A percentile compares a stretch with the other conserved stretches of the same genome.
These are phyloP conservation scores for Kwoniella sp. DNA, from an alignment of 768 basidiomycete species.

Conservation along the genomic window DNA sequence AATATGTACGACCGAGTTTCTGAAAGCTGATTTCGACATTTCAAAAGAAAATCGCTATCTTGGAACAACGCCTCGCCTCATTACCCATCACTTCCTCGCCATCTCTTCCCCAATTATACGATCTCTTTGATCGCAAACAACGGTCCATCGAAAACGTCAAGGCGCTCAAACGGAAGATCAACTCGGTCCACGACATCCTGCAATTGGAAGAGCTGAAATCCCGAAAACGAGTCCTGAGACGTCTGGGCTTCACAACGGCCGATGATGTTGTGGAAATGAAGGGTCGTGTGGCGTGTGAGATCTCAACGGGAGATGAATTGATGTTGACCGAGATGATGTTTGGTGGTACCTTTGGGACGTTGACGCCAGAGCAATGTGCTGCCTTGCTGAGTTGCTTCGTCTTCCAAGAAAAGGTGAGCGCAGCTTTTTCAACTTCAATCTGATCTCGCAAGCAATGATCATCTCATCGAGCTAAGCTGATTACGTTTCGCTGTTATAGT, in stretches of 20 bases:
- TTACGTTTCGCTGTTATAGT: conserved; percentile 26
- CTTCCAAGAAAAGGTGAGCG: conserved; percentile 85
- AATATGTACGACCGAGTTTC: neutral
- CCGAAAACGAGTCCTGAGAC: conserved; percentile 87
- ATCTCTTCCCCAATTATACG: conserved; percentile 76
- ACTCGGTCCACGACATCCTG: conserved; percentile 84
- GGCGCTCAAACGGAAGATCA: conserved; percentile 78
- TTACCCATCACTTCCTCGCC: conserved; percentile 78
- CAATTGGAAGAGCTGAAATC: conserved; percentile 96
- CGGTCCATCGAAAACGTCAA: conserved; percentile 59
- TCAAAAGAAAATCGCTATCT: conserved; percentile 79
- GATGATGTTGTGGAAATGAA: conserved; percentile 97
- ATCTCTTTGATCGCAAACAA: conserved; percentile 75
- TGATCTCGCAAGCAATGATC: no score
- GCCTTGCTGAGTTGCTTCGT: conserved; percentile 96
- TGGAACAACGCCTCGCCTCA: conserved; percentile 82
- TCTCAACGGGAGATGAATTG: conserved; percentile 94
- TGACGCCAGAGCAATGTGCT: conserved; percentile 88
- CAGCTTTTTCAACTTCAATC: neutral
- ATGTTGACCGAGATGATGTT: conserved; percentile 95
- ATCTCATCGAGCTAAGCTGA: no score
- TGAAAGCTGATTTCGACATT: conserved; percentile 6
- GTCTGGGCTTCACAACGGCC: conserved; percentile 83
- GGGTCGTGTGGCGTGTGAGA: conserved; percentile 97
- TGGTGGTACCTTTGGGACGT: conserved; percentile 89